These are phyloP conservation scores for Biscutella laevigata DNA, from an alignment of 441 rosid species.

Conservation along the genomic window DNA sequence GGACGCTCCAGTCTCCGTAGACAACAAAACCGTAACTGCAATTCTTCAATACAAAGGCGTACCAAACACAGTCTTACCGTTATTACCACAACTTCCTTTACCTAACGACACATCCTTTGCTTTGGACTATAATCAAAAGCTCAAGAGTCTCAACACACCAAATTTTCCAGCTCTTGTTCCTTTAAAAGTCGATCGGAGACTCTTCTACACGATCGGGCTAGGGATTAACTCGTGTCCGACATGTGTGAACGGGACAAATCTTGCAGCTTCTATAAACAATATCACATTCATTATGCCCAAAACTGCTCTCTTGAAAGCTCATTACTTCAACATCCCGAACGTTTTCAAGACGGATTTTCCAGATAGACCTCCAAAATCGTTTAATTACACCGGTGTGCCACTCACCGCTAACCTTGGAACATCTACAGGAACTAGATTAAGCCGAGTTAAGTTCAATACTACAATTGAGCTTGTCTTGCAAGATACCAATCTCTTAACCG, in stretches of 20 bases:
- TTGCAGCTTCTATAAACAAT: conserved; percentile 52
- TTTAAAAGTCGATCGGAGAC: conserved; percentile 32
- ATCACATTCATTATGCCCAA: conserved; percentile 47
- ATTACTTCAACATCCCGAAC: conserved; percentile 33
- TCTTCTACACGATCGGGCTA: conserved; percentile 49
- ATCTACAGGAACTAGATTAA: conserved; percentile 37
- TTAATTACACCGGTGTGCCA: conserved; percentile 54
- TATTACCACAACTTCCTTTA: conserved; percentile 33
- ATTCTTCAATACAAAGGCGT: conserved; percentile 52
- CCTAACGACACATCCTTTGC: conserved; percentile 45
- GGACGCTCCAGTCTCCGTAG: conserved; percentile 40
- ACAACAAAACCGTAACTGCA: conserved; percentile 48
- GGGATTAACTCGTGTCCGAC: conserved; percentile 39
- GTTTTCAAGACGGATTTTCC: conserved; percentile 52
- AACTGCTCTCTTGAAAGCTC: conserved; percentile 48
- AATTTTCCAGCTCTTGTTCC: conserved; percentile 50
- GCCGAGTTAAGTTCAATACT: conserved; percentile 43
- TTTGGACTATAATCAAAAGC: conserved; percentile 32
- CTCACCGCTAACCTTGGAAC: conserved; percentile 49
- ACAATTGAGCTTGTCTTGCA: conserved; percentile 48
- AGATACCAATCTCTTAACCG: conserved; percentile 51
- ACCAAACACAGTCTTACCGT: conserved; percentile 41
- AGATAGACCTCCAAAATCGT: conserved; percentile 37
- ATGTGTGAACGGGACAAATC: conserved; percentile 43
- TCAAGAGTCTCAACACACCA: conserved; percentile 42